Conservation (phyloP, 2,329 filamentous ascomycete species). For the Colletotrichum tropicale region DNA sequence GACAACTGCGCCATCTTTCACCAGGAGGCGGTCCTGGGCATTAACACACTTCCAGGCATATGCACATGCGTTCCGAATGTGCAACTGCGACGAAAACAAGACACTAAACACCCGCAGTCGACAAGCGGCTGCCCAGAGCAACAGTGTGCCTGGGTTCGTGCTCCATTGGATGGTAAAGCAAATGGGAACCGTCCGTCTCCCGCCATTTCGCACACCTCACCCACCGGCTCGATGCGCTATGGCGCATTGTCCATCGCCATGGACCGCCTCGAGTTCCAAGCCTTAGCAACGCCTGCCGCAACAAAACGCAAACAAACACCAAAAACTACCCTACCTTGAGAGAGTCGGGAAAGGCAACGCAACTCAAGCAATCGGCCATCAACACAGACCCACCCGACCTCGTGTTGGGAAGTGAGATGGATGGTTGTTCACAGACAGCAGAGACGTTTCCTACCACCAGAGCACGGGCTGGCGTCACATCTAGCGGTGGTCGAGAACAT, state of each 20-base stretch:
- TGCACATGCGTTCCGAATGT: constrained; percentile 1
- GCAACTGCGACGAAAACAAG: constrained; percentile 9
- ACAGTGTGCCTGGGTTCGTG: neutral
- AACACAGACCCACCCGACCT: constrained; percentile 4
- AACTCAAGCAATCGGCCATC: neutral
- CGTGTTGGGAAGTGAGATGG: constrained; percentile 13
- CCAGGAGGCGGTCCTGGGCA: neutral
- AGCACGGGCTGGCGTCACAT: constrained; percentile 19
- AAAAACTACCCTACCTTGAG: neutral
- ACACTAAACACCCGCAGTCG: neutral
- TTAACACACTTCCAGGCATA: neutral
- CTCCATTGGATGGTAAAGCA: constrained; percentile 15
- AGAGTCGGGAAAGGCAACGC: neutral
- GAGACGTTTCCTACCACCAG: constrained; percentile 13
- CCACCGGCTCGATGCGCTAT: neutral
- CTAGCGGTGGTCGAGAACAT: neutral
- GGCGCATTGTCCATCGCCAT: constrained; percentile 3
- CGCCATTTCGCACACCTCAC: constrained; percentile 8
- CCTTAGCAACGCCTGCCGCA: neutral
- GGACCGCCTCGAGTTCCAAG: neutral
- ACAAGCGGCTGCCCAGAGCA: constrained; percentile 3
- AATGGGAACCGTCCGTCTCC: constrained; percentile 8
- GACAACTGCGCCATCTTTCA: neutral
- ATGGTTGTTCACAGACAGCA: neutral
- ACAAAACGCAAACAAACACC: neutral